phyloP scores from a whole-genome alignment of 2,329 filamentous ascomycete genomes.

The Alternaria consortialis region DNA sequence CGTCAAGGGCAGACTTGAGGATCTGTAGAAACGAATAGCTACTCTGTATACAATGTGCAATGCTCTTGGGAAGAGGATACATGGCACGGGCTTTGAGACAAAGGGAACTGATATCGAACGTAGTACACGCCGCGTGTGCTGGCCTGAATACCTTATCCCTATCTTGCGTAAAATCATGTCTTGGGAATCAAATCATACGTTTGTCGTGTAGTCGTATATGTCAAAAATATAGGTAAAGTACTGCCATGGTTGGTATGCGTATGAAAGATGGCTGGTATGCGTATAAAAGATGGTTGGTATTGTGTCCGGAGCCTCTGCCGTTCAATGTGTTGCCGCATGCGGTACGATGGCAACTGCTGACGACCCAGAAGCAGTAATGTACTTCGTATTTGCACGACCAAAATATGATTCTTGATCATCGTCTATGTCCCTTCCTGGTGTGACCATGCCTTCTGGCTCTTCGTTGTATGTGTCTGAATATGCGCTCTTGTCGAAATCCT shows the following conservation, averaged over 20 bases:
- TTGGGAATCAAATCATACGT: not conserved
- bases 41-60: not conserved
- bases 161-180: conserved; percentile 5
- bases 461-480: conserved; percentile 26
- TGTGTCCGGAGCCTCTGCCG: not conserved
- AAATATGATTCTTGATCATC: conserved; percentile 8
- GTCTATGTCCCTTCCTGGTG: conserved; percentile 23
- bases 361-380: not conserved
- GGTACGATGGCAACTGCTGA: not conserved
- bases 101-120: not conserved
- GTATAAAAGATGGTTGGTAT: not conserved
- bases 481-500: conserved; percentile 5
- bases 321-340: not conserved
- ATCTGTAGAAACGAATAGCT: not conserved
- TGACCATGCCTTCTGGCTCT: conserved; percentile 33
- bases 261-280: not conserved
- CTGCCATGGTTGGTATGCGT: not conserved
- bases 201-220: not conserved
- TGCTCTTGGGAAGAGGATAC: not conserved
- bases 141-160: not conserved
- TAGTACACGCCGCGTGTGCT: not conserved
- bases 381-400: not conserved
- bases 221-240: not conserved
- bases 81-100: not conserved
- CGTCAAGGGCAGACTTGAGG: no score